phyloP scores from a whole-genome alignment of 768 basidiomycete genomes.

The Mrakia frigida region DNA sequence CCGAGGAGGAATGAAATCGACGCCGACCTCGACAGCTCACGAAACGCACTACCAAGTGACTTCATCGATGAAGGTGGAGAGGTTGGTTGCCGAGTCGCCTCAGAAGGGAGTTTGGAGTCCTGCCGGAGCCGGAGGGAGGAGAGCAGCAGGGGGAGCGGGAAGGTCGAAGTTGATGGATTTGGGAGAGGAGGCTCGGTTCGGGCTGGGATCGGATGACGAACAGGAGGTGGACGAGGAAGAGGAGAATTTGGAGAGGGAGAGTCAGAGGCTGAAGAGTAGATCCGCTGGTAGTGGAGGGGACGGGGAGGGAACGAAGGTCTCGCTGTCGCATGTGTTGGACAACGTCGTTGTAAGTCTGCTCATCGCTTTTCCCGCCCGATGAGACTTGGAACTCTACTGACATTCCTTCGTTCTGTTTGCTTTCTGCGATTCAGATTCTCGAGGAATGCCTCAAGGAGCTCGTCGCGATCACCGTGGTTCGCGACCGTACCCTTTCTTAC shows the following conservation, averaged over 20 bases:
- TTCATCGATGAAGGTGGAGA: not conserved
- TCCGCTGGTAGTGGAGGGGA: not conserved
- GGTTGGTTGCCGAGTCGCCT: conserved; percentile 8
- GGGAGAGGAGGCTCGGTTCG: conserved; percentile 2
- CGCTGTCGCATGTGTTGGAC: conserved; percentile 77
- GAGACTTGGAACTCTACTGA: not conserved
- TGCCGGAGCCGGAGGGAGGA: not conserved
- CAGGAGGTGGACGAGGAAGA: conserved; percentile 35
- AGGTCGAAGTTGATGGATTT: not conserved
- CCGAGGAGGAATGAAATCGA: not conserved
- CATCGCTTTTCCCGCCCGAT: not conserved
- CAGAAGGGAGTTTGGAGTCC: conserved; percentile 20
- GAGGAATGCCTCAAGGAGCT: conserved; percentile 91
- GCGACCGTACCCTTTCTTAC: not conserved
- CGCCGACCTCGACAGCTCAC: not conserved
- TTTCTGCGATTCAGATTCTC: conserved; percentile 48
- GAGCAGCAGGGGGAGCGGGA: not conserved
- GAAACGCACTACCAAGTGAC: not conserved
- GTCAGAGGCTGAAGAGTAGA: not conserved
- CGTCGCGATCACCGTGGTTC: conserved; percentile 27
- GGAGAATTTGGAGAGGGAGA: conserved; percentile 38
- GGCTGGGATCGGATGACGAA: conserved; percentile 29
- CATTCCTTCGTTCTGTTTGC: not conserved
- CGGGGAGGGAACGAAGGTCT: conserved; percentile 48
- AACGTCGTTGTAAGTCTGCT: conserved; percentile 64